Evolutionary conservation across 352 stramenopile species (phyloP), one percentile per base, ranked within the genome.

Genomic region (Phytopythium montanum): DNA sequence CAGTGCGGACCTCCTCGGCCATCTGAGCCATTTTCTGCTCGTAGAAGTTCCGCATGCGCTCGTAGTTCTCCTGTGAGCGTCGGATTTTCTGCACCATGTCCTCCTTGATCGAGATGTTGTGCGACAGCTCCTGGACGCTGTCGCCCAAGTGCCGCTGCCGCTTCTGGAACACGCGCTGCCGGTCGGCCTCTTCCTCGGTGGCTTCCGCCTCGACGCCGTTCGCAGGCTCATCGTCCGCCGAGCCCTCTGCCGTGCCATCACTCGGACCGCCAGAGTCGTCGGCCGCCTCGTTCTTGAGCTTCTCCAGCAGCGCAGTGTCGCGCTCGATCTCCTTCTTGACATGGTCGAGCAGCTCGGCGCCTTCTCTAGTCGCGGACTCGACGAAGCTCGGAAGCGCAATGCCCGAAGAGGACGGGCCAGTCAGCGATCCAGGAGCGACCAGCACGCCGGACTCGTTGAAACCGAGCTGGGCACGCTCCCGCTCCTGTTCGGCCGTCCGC

Each of bases 101-200:
- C 62, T 95, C 85, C 52, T 95, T 95, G 21, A 94, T 58, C 9
- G 87, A 92, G 63, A 95, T 95, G 34, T 94, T 80, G 34, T 91
- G 81, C 29, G 81, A 74, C 23, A 95, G 60, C 48, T 92, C 85
- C 53, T 93, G 73, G 6, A 94, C 85, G 4, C 79, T 89, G 34
- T 93, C 81, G 16, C 87, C 85, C 25, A 95, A 64, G 41, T 93
- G 80, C 12, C 79, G 77, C 51, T 95, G 87, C 3, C 85, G 81
- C 34, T 82, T 75, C 62, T 94, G 72, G 58, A 95, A 95, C 26
- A 93, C 83, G n/a, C 81, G 83, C 57, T 92, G 81, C 57, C 79
- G 79, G 60, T 89, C 79, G 14, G 67, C 84, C 49, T 95, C 81
- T 72, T 93, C 81, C 57, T 87, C 71, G 16, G 70, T 70, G 21